Evolutionary conservation across 139 green algal species (phyloP).

Genomic region (Tetradesmus obliquus): DNA sequence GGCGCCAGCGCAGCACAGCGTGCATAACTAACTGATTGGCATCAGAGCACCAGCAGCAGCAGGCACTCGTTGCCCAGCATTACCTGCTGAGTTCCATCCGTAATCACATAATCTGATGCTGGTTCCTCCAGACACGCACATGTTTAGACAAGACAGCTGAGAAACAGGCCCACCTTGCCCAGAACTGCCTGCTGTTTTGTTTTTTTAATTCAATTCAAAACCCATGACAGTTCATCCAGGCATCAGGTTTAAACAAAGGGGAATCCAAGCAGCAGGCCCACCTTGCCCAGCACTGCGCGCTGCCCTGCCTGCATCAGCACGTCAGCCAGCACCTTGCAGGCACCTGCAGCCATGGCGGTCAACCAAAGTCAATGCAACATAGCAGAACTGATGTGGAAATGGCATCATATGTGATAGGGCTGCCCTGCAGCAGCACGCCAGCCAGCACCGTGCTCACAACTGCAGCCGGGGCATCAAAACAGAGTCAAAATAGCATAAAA

Average conservation of each 20-base stretch:
- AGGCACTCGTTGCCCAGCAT: neutral
- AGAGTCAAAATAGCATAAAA: too few relatives aligned
- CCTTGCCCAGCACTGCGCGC: constrained; percentile 75
- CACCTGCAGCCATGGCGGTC: constrained; percentile 33
- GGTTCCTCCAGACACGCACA: too few relatives aligned
- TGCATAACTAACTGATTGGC: neutral
- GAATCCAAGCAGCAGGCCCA: neutral
- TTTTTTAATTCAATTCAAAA: neutral
- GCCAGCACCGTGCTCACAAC: neutral
- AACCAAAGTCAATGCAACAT: neutral
- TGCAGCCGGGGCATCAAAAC: neutral
- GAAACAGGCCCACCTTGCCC: neutral
- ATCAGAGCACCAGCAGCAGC: neutral
- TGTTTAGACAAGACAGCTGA: too few relatives aligned
- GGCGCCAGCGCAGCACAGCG: neutral
- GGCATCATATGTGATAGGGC: too few relatives aligned
- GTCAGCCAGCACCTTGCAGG: constrained; percentile 63
- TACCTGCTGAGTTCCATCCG: too few relatives aligned
- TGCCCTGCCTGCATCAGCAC: constrained; percentile 59
- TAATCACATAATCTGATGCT: too few relatives aligned
- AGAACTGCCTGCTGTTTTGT: neutral
- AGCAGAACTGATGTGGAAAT: neutral
- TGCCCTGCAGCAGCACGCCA: neutral
- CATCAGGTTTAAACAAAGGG: too few relatives aligned
- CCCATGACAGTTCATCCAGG: too few relatives aligned